Evolutionary conservation across 148 eudicot genomes (phyloP), one percentile per base, ranked within the genome.

Genomic region (Arctostaphylos glauca): DNA sequence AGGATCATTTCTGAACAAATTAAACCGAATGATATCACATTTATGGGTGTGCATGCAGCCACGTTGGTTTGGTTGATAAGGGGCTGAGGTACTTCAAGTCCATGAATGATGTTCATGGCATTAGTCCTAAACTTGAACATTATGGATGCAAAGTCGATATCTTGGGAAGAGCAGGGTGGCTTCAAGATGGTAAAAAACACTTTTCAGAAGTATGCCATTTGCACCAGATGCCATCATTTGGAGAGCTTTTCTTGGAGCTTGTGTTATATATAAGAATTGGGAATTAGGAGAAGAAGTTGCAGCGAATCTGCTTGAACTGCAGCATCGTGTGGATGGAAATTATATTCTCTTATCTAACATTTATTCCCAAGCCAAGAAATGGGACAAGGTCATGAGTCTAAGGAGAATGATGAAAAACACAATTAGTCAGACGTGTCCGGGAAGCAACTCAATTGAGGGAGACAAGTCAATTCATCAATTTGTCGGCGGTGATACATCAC

Each of bases 61-160:
- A 76, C 48, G 66, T 82, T 50, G 84, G 84, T 49, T 75, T 82
- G 59, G 80, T 82, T 76, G 62, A 82, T 31, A 50, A 62, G 74
- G 84, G 53, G 43, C 43, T 80, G 80, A 64, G 44, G 64, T 82
- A 60, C 72, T 82, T 82, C 64, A 76, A 64, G 12, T 49, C 75
- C 38, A 82, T 82, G 84, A 76, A 38, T 12, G 75, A 82, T 46
- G 66, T 49, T 53, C 76, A 82, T 19, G 75, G 75, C 2, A 43
- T 82, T 12, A 62, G 74, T 38, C 84, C 74, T 9, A 67, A 82
- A 76, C 68, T 76, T 47, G 80, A 82, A 76, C 84, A 82, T 77
- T 82, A 76, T 64, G 84, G 84, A 75, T 75, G 74, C 52, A 82
- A 76, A 80, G 58, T 82, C 53, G 84, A 82, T 58, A 76, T 82